A percentile compares a stretch with the other conserved stretches of the same genome.
Evolutionary conservation across 345 rosid genomes (phyloP).

Genomic region (Nasturtium officinale): DNA sequence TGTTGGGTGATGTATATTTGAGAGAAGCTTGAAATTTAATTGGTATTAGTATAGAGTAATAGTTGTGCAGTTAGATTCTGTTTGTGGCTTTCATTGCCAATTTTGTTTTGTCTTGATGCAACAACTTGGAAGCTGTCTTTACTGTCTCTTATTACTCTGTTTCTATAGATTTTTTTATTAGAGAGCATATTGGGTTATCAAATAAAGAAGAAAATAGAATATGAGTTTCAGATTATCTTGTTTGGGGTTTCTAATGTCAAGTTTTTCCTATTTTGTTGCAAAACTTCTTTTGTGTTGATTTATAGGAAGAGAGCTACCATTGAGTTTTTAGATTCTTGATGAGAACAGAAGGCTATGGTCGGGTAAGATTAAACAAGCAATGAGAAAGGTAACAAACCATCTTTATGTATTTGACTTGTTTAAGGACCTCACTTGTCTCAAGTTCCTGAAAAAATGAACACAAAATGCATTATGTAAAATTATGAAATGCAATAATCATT

Average conservation of each 20-base stretch:
- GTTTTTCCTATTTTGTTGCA: not conserved
- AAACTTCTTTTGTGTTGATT: not conserved
- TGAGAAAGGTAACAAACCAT: constrained; percentile 53
- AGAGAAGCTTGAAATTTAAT: not conserved
- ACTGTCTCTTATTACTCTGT: not conserved
- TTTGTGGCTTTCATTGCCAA: constrained; percentile 10
- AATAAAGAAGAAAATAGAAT: not conserved
- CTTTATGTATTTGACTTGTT: constrained; percentile 75
- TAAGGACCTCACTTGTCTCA: constrained; percentile 73
- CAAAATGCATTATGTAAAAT: constrained; percentile 32
- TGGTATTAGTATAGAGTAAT: not conserved
- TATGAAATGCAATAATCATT: no score
- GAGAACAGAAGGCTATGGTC: not conserved
- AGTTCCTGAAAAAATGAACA: constrained; percentile 63
- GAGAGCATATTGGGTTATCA: not conserved
- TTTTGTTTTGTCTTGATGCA: constrained; percentile 9
- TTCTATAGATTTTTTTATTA: not conserved
- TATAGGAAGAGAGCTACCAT: constrained; percentile 15
- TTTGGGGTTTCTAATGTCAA: not conserved
- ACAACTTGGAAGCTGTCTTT: not conserved
- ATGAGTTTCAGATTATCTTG: not conserved
- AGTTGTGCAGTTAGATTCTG: constrained; percentile 3
- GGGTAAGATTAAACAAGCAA: not conserved
- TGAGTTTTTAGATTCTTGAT: constrained; percentile 7
- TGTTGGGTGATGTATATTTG: not conserved